Percentiles rank a stretch among this genome's conserved stretches.
Conservation (phyloP, 495 filamentous ascomycete species). For the Aspergillus campestris region DNA sequence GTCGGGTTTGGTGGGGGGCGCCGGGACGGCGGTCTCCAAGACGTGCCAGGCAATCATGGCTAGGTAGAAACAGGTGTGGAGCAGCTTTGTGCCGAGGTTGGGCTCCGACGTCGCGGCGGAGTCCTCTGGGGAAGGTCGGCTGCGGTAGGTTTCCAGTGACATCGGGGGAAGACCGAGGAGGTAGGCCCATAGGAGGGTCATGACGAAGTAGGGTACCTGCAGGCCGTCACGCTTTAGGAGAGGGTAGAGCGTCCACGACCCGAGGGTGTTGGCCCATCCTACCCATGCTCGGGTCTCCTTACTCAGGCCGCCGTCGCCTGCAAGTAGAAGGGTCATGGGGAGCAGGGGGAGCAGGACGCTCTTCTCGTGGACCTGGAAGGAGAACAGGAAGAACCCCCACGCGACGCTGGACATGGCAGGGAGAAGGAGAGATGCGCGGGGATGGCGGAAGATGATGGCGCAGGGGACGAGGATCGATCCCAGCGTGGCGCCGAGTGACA, state of each 20-base stretch:
- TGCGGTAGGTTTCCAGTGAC: conserved; percentile 55
- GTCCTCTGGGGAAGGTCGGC: conserved; percentile 29
- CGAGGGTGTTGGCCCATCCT: conserved; percentile 84
- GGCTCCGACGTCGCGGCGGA: conserved; percentile 29
- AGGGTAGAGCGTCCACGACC: conserved; percentile 90
- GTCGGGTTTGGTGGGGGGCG: conserved; percentile 74
- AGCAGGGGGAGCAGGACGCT: conserved; percentile 84
- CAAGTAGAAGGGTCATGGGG: conserved; percentile 82
- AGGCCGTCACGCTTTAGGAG: conserved; percentile 79
- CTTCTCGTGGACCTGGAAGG: conserved; percentile 97
- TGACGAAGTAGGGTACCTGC: conserved; percentile 71
- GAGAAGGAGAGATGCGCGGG: conserved; percentile 66
- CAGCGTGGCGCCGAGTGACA: conserved; percentile 67
- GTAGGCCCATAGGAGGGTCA: conserved; percentile 83
- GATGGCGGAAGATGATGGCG: conserved; percentile 67
- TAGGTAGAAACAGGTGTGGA: conserved; percentile 69
- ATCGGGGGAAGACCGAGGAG: conserved; percentile 78
- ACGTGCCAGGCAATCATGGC: conserved; percentile 74
- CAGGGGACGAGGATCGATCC: conserved; percentile 70
- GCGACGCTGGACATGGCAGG: conserved; percentile 70
- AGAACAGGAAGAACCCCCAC: conserved; percentile 96
- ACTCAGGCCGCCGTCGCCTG: conserved; percentile 63
- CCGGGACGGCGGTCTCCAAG: conserved; percentile 54
- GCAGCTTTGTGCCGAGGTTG: conserved; percentile 48
- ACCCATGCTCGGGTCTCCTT: conserved; percentile 79